Evolutionary conservation across 345 rosid species (phyloP), one percentile per base, ranked within the genome.

Genomic region (Atalantia buxifolia): DNA sequence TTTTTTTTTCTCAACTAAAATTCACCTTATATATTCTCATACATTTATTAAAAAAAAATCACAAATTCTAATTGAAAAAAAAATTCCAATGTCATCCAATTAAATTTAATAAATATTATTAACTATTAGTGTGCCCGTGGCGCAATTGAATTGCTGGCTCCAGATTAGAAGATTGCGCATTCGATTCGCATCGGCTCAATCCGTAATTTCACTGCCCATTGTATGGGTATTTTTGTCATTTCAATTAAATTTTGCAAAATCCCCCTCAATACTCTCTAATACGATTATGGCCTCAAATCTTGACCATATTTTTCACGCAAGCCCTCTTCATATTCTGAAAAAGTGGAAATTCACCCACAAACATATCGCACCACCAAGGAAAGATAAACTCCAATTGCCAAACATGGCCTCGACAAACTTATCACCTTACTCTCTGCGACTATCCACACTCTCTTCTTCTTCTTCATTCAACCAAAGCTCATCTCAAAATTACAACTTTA

Each of bases 111-210:
- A 40, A 40, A 40, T 40, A 9, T 40, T 40, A 9, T 9, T 40
- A 38, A 38, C 3, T 40, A 1, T 1, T 2, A 2, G 9, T 0
- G 13, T 2, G 3, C 8, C 7, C 13, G 13, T 40, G 48, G 13
- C 13, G 48, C 3, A 9, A 10, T 9, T 40, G 13, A 40, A 2
- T 40, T 40, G 50, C 50, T 91, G 93, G 90, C 93, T 89, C 95
- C 95, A 88, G 94, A 89, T 91, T 93, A 92, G 97, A 92, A 92
- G 98, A 92, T 91, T 91, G 95, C 93, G 92, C 88, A 93, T 86
- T 92, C 94, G 94, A 91, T 87, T 90, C 90, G 88, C 90, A 94
- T 89, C 91, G 89, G 94, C 5, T 13, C 5, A 45, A 13, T 13
- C 4, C 18, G 18, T 12, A 1, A 0, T 45, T 45, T 45, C 50